A percentile compares a stretch with the other conserved stretches of the same genome.
Evolutionary conservation across 1,284 basidiomycete genomes (phyloP).

Genomic region (Cronartium quercuum): DNA sequence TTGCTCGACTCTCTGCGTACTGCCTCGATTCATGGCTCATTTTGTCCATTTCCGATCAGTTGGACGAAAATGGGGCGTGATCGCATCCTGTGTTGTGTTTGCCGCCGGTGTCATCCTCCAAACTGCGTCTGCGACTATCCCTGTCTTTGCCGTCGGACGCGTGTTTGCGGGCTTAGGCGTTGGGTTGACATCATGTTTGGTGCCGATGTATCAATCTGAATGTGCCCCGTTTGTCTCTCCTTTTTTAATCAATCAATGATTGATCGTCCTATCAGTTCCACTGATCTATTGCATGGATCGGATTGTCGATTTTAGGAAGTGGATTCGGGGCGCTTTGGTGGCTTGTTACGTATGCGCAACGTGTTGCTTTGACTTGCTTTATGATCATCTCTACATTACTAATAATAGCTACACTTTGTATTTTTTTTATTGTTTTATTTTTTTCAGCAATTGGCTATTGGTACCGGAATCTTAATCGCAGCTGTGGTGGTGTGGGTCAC

Average conservation of each 20-base stretch:
- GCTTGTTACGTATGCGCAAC: background rate
- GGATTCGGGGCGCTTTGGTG: background rate
- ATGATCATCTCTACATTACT: background rate
- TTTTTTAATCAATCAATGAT: background rate
- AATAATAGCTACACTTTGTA: background rate
- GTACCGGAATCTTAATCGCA: background rate
- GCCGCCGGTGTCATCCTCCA: background rate
- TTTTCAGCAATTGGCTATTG: background rate
- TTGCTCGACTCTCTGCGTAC: background rate
- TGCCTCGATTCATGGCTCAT: background rate
- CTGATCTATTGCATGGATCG: background rate
- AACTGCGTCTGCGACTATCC: background rate
- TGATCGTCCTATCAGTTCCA: background rate
- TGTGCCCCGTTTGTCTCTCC: background rate
- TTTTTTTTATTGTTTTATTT: background rate
- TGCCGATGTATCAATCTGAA: constrained; percentile 6
- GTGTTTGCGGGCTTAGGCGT: background rate
- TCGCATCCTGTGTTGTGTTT: background rate
- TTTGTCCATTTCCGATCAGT: background rate
- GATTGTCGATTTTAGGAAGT: background rate
- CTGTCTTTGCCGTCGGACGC: background rate
- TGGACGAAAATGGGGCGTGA: background rate
- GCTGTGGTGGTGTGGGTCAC: background rate
- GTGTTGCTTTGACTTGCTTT: too few species aligned
- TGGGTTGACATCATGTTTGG: background rate